phyloP scores from a whole-genome alignment of 768 basidiomycete genomes.

The Pseudohyphozyma bogoriensis region DNA sequence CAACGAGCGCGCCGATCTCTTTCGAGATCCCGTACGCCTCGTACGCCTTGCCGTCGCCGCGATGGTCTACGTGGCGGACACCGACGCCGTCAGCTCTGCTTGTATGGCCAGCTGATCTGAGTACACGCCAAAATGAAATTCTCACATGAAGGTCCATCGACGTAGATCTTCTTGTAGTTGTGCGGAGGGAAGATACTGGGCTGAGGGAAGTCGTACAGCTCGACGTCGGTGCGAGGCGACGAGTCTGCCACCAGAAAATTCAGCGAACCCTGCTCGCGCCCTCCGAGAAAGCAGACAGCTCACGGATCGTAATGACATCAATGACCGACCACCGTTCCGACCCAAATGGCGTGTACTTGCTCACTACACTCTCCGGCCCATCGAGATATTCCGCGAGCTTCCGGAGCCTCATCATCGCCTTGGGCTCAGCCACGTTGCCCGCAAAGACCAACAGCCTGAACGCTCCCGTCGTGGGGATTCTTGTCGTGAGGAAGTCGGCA shows the following conservation, averaged over 20 bases:
- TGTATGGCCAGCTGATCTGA: not conserved
- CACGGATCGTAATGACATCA: slow-evolving; percentile 38
- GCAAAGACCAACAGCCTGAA: slow-evolving; percentile 30
- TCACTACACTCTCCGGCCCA: slow-evolving; percentile 23
- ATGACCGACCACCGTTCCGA: slow-evolving; percentile 17
- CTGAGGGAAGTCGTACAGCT: slow-evolving; percentile 29
- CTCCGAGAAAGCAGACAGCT: not conserved
- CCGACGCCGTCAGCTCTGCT: not conserved
- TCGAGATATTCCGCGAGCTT: slow-evolving; percentile 31
- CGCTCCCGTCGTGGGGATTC: slow-evolving; percentile 11
- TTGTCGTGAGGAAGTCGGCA: slow-evolving; percentile 19
- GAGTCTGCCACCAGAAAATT: not conserved
- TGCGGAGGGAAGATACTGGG: slow-evolving; percentile 26
- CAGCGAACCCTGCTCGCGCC: not conserved
- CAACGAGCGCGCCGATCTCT: slow-evolving; percentile 30
- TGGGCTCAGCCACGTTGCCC: slow-evolving; percentile 24
- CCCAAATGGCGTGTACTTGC: slow-evolving; percentile 30
- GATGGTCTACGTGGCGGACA: slow-evolving; percentile 6
- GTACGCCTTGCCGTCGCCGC: slow-evolving; percentile 33
- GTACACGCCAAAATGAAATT: not conserved
- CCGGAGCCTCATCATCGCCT: slow-evolving; percentile 22
- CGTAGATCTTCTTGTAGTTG: slow-evolving; percentile 26
- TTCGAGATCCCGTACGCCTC: slow-evolving; percentile 32
- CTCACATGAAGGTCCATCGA: slow-evolving; percentile 18
- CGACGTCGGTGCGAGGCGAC: slow-evolving; percentile 9